phyloP scores from a whole-genome alignment of 345 rosid genomes.

The Eucalyptus pumila region DNA sequence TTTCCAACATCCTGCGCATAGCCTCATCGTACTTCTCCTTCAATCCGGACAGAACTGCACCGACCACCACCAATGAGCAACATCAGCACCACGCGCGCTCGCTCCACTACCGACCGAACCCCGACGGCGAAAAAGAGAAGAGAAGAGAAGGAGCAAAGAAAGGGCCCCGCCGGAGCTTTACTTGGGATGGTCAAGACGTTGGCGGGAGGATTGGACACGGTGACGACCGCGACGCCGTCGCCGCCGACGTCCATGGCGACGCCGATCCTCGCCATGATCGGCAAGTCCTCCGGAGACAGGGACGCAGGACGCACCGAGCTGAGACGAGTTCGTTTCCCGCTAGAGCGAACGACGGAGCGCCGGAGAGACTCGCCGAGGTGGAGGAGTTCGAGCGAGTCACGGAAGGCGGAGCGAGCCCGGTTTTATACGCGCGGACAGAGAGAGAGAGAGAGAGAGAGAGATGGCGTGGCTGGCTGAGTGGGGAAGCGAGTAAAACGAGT shows the following conservation, averaged over 20 bases:
- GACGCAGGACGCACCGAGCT: neutral
- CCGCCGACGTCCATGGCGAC: constrained; percentile 64
- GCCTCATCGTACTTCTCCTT: constrained; percentile 69
- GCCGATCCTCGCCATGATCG: constrained; percentile 32
- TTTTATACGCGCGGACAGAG: neutral
- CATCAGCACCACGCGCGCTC: neutral
- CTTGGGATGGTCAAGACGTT: constrained; percentile 71
- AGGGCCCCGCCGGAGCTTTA: neutral
- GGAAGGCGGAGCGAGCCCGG: neutral
- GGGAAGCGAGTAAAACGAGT: neutral
- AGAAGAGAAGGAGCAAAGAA: neutral
- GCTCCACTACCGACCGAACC: neutral
- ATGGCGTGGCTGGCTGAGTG: neutral
- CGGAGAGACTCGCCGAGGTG: neutral
- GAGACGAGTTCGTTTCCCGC: neutral
- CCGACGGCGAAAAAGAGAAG: neutral
- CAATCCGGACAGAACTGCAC: constrained; percentile 58
- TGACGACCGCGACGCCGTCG: constrained; percentile 88
- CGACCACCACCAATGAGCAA: neutral
- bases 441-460: neutral
- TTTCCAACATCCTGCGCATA: constrained; percentile 39
- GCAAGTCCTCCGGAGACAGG: neutral
- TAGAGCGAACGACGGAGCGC: neutral
- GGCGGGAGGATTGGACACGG: constrained; percentile 89
- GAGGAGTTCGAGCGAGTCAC: neutral